Evolutionary conservation across 1,139 yeast genomes (phyloP).

Genomic region (Kodamaea sp.): DNA sequence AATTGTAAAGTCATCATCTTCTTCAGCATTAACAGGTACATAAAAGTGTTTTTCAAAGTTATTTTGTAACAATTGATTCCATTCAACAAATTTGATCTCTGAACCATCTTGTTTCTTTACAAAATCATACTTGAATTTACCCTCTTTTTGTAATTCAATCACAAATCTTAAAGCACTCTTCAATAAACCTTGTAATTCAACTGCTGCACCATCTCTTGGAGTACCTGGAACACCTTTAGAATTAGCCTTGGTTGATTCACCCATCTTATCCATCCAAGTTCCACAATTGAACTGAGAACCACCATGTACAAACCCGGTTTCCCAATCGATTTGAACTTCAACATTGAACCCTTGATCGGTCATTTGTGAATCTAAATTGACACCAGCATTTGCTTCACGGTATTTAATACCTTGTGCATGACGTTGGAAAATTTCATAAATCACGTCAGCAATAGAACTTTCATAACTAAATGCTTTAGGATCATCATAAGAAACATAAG

Average conservation of each 20-base stretch:
- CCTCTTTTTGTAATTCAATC: conserved; percentile 49
- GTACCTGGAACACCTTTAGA: conserved; percentile 93
- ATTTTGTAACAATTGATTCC: conserved; percentile 67
- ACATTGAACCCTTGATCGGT: conserved; percentile 89
- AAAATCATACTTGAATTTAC: conserved; percentile 53
- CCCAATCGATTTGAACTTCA: conserved; percentile 78
- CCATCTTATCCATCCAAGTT: conserved; percentile 99
- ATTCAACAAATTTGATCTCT: conserved; percentile 50
- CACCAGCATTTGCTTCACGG: conserved; percentile 95
- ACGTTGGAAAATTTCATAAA: conserved; percentile 76
- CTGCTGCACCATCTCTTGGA: conserved; percentile 95
- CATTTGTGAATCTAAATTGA: conserved; percentile 86
- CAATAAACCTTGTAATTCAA: conserved; percentile 85
- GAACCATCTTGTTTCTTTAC: conserved; percentile 58
- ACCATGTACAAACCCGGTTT: conserved; percentile 81
- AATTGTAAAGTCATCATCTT: conserved; percentile 53
- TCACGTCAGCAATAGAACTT: conserved; percentile 66
- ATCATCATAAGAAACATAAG: conserved; percentile 65
- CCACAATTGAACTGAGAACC: conserved; percentile 95
- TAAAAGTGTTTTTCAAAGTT: conserved; percentile 80
- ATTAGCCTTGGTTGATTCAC: conserved; percentile 82
- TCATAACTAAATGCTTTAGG: conserved; percentile 72
- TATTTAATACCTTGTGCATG: conserved; percentile 87
- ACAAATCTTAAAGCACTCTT: conserved; percentile 84
- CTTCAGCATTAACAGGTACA: conserved; percentile 58